phyloP scores from a whole-genome alignment of 1,284 basidiomycete species.

The Chalciporus sp. region DNA sequence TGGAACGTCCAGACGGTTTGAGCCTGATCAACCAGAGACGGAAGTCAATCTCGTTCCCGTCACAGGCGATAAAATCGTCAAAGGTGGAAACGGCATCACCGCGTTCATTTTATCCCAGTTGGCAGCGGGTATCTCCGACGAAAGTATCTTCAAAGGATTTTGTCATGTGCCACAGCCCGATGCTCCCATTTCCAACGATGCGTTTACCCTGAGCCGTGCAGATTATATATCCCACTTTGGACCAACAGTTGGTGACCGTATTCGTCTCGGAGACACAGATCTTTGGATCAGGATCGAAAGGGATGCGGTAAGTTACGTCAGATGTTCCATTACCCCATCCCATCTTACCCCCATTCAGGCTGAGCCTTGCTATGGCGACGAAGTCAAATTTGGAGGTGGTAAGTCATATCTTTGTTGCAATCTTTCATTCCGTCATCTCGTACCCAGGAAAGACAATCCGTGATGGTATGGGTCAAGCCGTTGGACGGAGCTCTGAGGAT shows the following conservation, averaged over 20 bases:
- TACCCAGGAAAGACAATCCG: conserved; percentile 82
- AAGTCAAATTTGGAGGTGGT: conserved; percentile 98
- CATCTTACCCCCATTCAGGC: conserved; percentile 45
- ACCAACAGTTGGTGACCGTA: conserved; percentile 88
- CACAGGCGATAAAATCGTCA: conserved; percentile 71
- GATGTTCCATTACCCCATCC: neutral
- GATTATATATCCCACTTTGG: conserved; percentile 92
- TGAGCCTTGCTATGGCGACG: conserved; percentile 87
- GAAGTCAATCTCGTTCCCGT: conserved; percentile 79
- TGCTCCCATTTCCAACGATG: conserved; percentile 41
- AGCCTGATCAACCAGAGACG: conserved; percentile 89
- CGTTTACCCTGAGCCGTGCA: conserved; percentile 55
- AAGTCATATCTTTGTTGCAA: conserved; percentile 3
- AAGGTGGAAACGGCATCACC: conserved; percentile 83
- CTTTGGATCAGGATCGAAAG: conserved; percentile 94
- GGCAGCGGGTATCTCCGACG: conserved; percentile 11
- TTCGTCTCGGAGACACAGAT: conserved; percentile 87
- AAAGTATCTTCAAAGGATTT: conserved; percentile 48
- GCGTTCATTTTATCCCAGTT: conserved; percentile 44
- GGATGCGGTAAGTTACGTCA: conserved; percentile 62
- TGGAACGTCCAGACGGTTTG: conserved; percentile 95
- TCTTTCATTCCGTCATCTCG: conserved; percentile 9
- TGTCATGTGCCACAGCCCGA: conserved; percentile 63
- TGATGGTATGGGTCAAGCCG: conserved; percentile 97
- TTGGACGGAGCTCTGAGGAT: conserved; percentile 66